A percentile compares a stretch with the other conserved stretches of the same genome.
phyloP scores from a whole-genome alignment of 2,329 filamentous ascomycete genomes.

The Grosmannia clavigera region DNA sequence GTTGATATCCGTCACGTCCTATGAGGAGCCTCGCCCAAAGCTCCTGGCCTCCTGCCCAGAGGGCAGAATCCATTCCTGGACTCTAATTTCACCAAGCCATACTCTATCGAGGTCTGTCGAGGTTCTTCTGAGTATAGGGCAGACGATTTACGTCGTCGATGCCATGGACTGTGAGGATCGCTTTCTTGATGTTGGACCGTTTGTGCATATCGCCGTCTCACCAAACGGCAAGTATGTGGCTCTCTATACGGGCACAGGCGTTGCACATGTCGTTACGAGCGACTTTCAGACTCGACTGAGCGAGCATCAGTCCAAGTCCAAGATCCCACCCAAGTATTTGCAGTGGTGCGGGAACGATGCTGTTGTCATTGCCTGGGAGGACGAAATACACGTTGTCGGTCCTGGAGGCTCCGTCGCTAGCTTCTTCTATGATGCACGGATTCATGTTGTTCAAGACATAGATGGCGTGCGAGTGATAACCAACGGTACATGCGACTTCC shows the following conservation, averaged over 20 bases:
- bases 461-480: constrained; percentile 87
- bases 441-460: constrained; percentile 72
- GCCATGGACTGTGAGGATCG: constrained; percentile 84
- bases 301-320: constrained; percentile 80
- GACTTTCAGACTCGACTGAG: constrained; percentile 89
- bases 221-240: constrained; percentile 83
- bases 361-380: constrained; percentile 89
- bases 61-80: constrained; percentile 77
- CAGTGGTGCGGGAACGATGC: constrained; percentile 97
- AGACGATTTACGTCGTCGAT: constrained; percentile 79
- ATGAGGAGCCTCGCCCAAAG: constrained; percentile 81
- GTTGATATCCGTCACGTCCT: constrained; percentile 75
- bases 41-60: constrained; percentile 64
- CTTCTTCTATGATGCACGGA: constrained; percentile 82
- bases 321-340: constrained; percentile 73
- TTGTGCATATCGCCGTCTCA: constrained; percentile 80
- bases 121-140: constrained; percentile 71
- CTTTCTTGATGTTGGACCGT: constrained; percentile 81
- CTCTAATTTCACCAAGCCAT: constrained; percentile 73
- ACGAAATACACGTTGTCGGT: constrained; percentile 89
- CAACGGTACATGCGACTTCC: constrained; percentile 89
- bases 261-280: constrained; percentile 83
- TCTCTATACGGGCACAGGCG: constrained; percentile 74
- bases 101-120: constrained; percentile 90
- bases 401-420: constrained; percentile 63